These are phyloP conservation scores for Saccharomycopsis phalli DNA, from an alignment of 1,139 yeast species.

Conservation along the genomic window DNA sequence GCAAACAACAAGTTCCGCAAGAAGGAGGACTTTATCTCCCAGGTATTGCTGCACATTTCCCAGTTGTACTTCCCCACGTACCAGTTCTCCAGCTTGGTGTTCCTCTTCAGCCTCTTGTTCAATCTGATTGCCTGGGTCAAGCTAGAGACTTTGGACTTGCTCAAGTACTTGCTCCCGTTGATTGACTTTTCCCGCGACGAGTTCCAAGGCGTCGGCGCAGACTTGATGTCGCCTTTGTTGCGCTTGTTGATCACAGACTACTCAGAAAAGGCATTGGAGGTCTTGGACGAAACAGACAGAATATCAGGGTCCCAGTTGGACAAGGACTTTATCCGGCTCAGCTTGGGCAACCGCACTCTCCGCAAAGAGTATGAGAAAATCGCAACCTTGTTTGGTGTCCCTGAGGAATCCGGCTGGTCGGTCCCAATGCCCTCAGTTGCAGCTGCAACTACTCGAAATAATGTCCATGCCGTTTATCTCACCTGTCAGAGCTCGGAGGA, in stretches of 20 bases:
- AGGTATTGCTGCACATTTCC: slow-evolving; percentile 61
- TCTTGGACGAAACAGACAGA: slow-evolving; percentile 72
- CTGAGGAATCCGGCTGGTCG: slow-evolving; percentile 98
- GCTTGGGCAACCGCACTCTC: slow-evolving; percentile 73
- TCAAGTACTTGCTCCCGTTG: slow-evolving; percentile 66
- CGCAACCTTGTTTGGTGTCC: slow-evolving; percentile 88
- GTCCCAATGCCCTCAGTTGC: slow-evolving; percentile 91
- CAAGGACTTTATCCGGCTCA: slow-evolving; percentile 83
- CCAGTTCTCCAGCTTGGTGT: slow-evolving; percentile 67
- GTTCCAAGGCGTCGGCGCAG: slow-evolving; percentile 90
- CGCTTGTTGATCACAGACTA: slow-evolving; percentile 75
- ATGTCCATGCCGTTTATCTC: slow-evolving; percentile 90
- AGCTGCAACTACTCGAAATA: slow-evolving; percentile 79
- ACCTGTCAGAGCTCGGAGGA: slow-evolving; percentile 42
- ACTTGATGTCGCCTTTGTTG: slow-evolving; percentile 80
- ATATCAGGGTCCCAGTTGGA: slow-evolving; percentile 91
- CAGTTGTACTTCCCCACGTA: slow-evolving; percentile 63
- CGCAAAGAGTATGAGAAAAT: slow-evolving; percentile 78
- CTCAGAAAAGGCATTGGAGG: slow-evolving; percentile 84
- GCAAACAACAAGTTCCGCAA: slow-evolving; percentile 75
- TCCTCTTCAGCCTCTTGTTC: slow-evolving; percentile 68
- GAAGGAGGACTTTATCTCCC: slow-evolving; percentile 79
- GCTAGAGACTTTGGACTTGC: slow-evolving; percentile 64
- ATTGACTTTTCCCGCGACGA: slow-evolving; percentile 74
- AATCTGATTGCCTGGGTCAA: slow-evolving; percentile 76